A percentile compares a stretch with the other conserved stretches of the same genome.
These are phyloP conservation scores for Sphagnum tenellum DNA, from an alignment of 225 moss, liverwort and hornwort genomes.

Conservation along the genomic window DNA sequence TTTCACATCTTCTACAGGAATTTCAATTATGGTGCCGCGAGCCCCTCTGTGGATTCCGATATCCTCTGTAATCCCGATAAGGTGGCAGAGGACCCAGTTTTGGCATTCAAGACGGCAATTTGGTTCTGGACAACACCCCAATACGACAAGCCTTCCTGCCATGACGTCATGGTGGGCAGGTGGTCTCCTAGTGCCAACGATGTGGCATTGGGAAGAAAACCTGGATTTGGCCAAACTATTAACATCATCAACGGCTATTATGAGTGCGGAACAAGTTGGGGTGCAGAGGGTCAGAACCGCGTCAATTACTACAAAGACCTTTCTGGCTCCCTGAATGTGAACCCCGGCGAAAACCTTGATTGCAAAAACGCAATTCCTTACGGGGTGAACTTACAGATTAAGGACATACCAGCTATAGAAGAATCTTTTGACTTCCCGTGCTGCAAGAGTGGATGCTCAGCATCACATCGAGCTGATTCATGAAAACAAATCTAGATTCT, in stretches of 20 bases:
- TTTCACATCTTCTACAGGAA: slow-evolving; percentile 28
- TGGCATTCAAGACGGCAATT: slow-evolving; percentile 35
- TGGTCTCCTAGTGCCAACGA: slow-evolving; percentile 29
- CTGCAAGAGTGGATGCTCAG: too few relatives aligned
- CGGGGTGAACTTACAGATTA: too few relatives aligned
- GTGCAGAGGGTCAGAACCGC: slow-evolving; percentile 13
- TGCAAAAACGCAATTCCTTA: slow-evolving; percentile 5
- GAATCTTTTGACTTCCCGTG: too few relatives aligned
- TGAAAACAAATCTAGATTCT: too few relatives aligned
- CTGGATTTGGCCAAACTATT: slow-evolving; percentile 53
- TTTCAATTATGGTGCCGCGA: slow-evolving; percentile 47
- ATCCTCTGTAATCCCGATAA: slow-evolving; percentile 33
- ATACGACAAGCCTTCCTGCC: slow-evolving; percentile 32
- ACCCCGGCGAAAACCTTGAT: slow-evolving; percentile 41
- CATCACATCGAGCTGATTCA: too few relatives aligned
- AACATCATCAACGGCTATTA: slow-evolving; percentile 39
- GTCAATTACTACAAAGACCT: slow-evolving; percentile 21
- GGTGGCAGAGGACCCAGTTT: slow-evolving; percentile 21
- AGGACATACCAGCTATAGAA: too few relatives aligned
- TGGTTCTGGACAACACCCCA: slow-evolving; percentile 63
- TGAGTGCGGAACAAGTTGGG: slow-evolving; percentile 26
- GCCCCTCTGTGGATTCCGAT: slow-evolving; percentile 11
- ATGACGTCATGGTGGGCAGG: slow-evolving; percentile 42
- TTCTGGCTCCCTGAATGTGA: slow-evolving; percentile 13
- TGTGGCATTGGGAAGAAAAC: slow-evolving; percentile 21